Evolutionary conservation across 768 basidiomycete species (phyloP).

Genomic region (Auricularia sp.): DNA sequence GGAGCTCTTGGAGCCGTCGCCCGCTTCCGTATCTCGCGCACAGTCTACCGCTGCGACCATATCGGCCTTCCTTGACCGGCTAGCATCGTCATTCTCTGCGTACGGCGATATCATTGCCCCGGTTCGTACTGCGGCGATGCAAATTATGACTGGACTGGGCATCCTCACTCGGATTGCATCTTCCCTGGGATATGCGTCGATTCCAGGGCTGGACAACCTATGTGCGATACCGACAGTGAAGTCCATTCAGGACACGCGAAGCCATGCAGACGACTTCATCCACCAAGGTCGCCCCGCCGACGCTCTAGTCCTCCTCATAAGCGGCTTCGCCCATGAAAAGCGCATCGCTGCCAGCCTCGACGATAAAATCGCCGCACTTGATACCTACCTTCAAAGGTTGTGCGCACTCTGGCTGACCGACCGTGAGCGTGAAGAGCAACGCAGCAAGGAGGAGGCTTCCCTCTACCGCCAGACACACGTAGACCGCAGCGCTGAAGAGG

Average conservation of each 20-base stretch:
- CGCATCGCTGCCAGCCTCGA: constrained; percentile 29
- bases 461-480: constrained; percentile 62
- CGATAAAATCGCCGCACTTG: constrained; percentile 26
- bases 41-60: constrained; percentile 48
- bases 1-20: constrained; percentile 8
- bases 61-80: constrained; percentile 62
- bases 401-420: constrained; percentile 80
- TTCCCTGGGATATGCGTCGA: background rate
- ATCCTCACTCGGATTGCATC: constrained; percentile 25
- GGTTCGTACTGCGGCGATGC: constrained; percentile 53
- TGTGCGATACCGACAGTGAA: constrained; percentile 3
- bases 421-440: constrained; percentile 55
- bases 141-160: constrained; percentile 65
- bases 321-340: constrained; percentile 37
- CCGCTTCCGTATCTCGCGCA: constrained; percentile 19
- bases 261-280: constrained; percentile 10
- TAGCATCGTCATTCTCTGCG: constrained; percentile 57
- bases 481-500: constrained; percentile 52
- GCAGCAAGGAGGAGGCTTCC: constrained; percentile 53
- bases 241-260: background rate
- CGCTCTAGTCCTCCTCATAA: constrained; percentile 36
- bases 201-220: background rate
- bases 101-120: constrained; percentile 62
- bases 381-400: constrained; percentile 54
- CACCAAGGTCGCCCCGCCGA: constrained; percentile 11